These are phyloP conservation scores for Ploettnerulaceae sp. DNA, from an alignment of 2,329 filamentous ascomycete genomes.

Conservation along the genomic window DNA sequence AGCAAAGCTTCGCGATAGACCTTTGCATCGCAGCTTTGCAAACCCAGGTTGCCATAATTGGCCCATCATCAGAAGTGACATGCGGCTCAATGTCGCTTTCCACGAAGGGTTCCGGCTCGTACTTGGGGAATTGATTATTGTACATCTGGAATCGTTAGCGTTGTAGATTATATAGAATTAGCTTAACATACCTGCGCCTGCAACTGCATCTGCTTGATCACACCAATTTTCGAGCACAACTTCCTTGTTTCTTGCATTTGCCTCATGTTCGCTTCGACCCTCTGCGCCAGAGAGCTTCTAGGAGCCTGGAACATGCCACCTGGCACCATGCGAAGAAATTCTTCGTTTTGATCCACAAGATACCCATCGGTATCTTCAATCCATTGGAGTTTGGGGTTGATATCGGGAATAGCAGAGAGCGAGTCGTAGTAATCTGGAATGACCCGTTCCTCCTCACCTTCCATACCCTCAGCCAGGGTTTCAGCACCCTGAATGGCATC, in stretches of 20 bases:
- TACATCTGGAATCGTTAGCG: conserved; percentile 61
- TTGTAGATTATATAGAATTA: background rate
- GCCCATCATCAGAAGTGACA: conserved; percentile 82
- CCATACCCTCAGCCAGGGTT: conserved; percentile 91
- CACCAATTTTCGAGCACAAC: conserved; percentile 89
- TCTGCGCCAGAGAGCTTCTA: conserved; percentile 66
- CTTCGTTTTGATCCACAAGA: conserved; percentile 81
- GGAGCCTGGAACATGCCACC: conserved; percentile 71
- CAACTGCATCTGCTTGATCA: conserved; percentile 99
- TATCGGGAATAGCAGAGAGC: conserved; percentile 78
- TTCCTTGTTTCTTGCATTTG: conserved; percentile 98
- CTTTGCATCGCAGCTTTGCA: conserved; percentile 82
- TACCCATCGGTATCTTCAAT: conserved; percentile 84
- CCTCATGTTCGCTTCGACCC: conserved; percentile 83
- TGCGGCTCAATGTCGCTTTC: conserved; percentile 86
- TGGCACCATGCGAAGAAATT: conserved; percentile 74
- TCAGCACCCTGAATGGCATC: conserved; percentile 53
- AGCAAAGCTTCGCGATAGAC: conserved; percentile 90
- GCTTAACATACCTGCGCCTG: conserved; percentile 72
- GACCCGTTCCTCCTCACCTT: conserved; percentile 71
- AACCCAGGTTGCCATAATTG: conserved; percentile 77
- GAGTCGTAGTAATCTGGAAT: conserved; percentile 94
- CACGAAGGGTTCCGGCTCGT: conserved; percentile 81
- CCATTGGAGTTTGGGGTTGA: conserved; percentile 76
- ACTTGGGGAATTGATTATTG: conserved; percentile 96